Conservation (phyloP, 1,284 basidiomycete genomes). For the Agroathelia rolfsii region DNA sequence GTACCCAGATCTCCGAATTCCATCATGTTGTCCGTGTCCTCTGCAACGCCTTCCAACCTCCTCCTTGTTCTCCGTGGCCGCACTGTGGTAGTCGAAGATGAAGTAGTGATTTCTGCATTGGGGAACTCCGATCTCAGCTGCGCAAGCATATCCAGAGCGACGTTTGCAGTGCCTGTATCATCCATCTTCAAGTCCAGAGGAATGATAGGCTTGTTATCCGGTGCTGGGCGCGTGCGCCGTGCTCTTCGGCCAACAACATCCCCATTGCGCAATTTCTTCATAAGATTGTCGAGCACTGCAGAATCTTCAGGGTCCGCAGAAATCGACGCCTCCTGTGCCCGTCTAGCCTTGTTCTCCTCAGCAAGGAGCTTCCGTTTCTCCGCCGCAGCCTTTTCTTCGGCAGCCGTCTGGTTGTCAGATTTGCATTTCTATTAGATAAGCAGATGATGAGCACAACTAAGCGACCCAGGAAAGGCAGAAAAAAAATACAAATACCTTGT, state of each 20-base stretch:
- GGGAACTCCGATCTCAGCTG: constrained; percentile 52
- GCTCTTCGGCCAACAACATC: constrained; percentile 51
- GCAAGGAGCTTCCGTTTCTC: constrained; percentile 59
- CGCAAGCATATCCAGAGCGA: constrained; percentile 67
- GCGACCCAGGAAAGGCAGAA: too few relatives aligned
- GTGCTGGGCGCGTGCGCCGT: constrained; percentile 39
- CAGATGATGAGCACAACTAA: too few relatives aligned
- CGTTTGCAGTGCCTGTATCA: constrained; percentile 36
- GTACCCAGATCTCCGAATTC: too few relatives aligned
- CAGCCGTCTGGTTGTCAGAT: constrained; percentile 59
- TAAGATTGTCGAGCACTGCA: constrained; percentile 60
- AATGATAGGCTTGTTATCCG: constrained; percentile 25
- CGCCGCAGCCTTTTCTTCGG: constrained; percentile 52
- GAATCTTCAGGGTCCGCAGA: constrained; percentile 45
- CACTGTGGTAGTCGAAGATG: constrained; percentile 22
- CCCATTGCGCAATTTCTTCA: constrained; percentile 66
- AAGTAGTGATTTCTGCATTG: constrained; percentile 18
- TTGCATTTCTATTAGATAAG: constrained; percentile 70
- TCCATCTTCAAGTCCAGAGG: constrained; percentile 33
- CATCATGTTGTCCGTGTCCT: too few relatives aligned
- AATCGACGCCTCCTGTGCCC: constrained; percentile 32
- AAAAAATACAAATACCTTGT: constrained; percentile 55
- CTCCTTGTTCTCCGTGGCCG: constrained; percentile 18
- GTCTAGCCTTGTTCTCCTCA: constrained; percentile 51
- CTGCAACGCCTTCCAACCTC: constrained; percentile 18